A percentile compares a stretch with the other conserved stretches of the same genome.
Conservation (phyloP, 78 protist genomes). For the Anaeramoeba ignava region DNA sequence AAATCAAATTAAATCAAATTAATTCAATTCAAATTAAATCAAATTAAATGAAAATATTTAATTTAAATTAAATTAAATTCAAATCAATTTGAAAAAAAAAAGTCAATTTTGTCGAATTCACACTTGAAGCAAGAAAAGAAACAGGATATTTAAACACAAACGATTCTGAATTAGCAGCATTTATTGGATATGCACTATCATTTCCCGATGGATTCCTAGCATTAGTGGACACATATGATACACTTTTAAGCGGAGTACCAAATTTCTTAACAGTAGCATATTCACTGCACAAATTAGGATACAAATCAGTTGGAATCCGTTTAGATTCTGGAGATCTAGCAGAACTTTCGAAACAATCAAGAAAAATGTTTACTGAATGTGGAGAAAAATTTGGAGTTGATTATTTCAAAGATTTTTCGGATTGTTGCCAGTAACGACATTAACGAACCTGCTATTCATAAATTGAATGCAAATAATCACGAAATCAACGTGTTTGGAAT, state of each 20-base stretch:
- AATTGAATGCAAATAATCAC: constrained; percentile 42
- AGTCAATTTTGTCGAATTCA: constrained; percentile 24
- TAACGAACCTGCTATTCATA: constrained; percentile 49
- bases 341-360: constrained; percentile 35
- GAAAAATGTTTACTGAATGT: neutral
- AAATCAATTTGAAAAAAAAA: neutral
- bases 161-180: constrained; percentile 73
- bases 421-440: constrained; percentile 76
- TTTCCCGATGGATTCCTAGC: constrained; percentile 72
- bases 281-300: constrained; percentile 58
- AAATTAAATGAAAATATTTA: too few relatives aligned
- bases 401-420: neutral
- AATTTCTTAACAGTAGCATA: constrained; percentile 69
- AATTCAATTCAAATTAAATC: too few relatives aligned
- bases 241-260: constrained; percentile 59
- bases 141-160: constrained; percentile 27
- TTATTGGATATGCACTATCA: constrained; percentile 71
- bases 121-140: constrained; percentile 10
- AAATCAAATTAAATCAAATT: too few relatives aligned
- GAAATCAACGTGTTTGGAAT: constrained; percentile 71
- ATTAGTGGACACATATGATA: constrained; percentile 78
- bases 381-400: neutral
- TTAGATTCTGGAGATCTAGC: constrained; percentile 82
- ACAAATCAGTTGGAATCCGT: constrained; percentile 59
- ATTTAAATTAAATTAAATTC: neutral